Evolutionary conservation across 306 rosid genomes (phyloP), one percentile per base, ranked within the genome.

Genomic region (Morella rubra): DNA sequence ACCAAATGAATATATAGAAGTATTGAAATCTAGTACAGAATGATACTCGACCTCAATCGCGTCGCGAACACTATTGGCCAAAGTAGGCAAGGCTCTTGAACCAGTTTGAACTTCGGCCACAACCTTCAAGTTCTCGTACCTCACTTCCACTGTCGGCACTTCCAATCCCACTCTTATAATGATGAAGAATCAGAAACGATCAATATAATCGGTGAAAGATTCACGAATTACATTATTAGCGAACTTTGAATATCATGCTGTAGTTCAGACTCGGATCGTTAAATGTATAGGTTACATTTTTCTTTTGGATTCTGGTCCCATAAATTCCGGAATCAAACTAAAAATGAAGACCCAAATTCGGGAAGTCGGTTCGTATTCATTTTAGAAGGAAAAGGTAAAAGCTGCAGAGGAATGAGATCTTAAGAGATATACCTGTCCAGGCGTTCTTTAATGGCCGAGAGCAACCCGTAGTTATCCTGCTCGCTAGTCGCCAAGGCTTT

Each of bases 401-500:
- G 32, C 32, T 27, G 32, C 32, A 27, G 32, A 27, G 32, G 32
- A 27, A 27, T 27, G 32, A 27, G 32, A 49, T 49, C 15, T 49
- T 49, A 14, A 49, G 52, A 12, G 52, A 7, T 22, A 60, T 71
- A 87, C 90, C 85, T 87, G 45, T 93, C 78, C 20, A 93, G 82
- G 62, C 97, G 93, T 14, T 91, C 85, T 84, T 93, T 93, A 46
- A 93, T 74, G 82, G 87, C 96, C 73, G 87, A 50, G 58, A 93
- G 92, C 19, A 93, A 86, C 16, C 49, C 77, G 76, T 22, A 84
- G 80, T 93, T 93, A 46, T 93, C 96, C 75, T 93, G 98, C 15
- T 87, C 97, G 44, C 67, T 79, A 1, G 98, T 91, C 8, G 96
- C 97, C 56, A 93, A 75, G 0, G 98, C 98, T 16, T 91, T 86